Evolutionary conservation across 2,329 filamentous ascomycete genomes (phyloP).

Genomic region (Chaetomiaceae sp.): DNA sequence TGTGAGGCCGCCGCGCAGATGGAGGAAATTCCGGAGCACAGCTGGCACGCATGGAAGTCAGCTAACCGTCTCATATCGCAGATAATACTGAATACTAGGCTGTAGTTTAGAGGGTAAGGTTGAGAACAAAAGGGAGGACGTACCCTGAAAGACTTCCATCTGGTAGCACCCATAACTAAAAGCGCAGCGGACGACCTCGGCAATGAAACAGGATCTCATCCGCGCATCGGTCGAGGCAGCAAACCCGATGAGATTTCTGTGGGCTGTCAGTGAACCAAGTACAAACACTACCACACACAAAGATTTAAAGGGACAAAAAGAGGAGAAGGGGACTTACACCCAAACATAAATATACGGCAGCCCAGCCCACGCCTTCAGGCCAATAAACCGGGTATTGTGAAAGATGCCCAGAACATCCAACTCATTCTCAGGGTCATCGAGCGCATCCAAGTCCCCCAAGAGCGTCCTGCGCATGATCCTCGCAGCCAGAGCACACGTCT

Average conservation of each 20-base stretch:
- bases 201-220: background rate
- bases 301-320: background rate
- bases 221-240: background rate
- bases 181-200: conserved; percentile 1
- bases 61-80: background rate
- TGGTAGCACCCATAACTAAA: conserved; percentile 5
- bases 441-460: background rate
- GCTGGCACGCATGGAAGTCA: background rate
- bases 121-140: background rate
- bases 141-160: conserved; percentile 5
- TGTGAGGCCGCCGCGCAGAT: background rate
- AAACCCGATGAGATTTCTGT: conserved; percentile 2
- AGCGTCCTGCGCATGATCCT: conserved; percentile 3
- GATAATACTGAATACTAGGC: background rate
- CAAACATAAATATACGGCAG: conserved; percentile 3
- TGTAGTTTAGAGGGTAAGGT: background rate
- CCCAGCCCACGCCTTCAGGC: conserved; percentile 2
- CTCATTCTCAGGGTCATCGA: background rate
- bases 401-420: background rate
- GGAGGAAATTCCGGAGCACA: conserved; percentile 1
- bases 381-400: background rate
- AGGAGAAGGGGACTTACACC: background rate
- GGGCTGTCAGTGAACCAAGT: background rate
- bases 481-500: background rate
- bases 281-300: background rate